Conservation (phyloP, 805 yeast species). For the Yarrowia sp. region DNA sequence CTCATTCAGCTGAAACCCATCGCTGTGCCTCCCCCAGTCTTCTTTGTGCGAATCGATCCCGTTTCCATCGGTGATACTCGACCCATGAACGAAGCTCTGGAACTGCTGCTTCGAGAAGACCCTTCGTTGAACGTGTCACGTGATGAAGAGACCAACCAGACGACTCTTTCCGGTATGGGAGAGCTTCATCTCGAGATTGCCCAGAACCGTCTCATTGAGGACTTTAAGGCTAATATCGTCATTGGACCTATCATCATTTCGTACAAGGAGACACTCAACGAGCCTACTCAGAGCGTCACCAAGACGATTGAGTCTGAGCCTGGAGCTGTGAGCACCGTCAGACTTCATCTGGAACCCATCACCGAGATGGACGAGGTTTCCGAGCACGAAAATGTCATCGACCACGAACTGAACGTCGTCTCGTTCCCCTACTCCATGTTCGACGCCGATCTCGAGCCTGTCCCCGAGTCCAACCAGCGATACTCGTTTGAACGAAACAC, state of each 20-base stretch:
- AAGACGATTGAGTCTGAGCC: slow-evolving; percentile 16
- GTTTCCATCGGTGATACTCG: slow-evolving; percentile 79
- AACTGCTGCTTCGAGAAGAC: slow-evolving; percentile 78
- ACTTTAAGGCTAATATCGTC: slow-evolving; percentile 80
- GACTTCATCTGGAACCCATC: slow-evolving; percentile 46
- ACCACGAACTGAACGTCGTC: slow-evolving; percentile 54
- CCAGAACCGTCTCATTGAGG: slow-evolving; percentile 75
- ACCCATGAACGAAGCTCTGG: slow-evolving; percentile 72
- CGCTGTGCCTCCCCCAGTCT: slow-evolving; percentile 88
- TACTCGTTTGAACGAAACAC: slow-evolving; percentile 26
- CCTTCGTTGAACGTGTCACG: slow-evolving; percentile 77
- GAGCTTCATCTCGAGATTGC: slow-evolving; percentile 93
- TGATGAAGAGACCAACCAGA: slow-evolving; percentile 87
- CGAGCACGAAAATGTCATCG: slow-evolving; percentile 50
- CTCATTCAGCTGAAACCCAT: slow-evolving; percentile 73
- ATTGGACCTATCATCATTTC: slow-evolving; percentile 88
- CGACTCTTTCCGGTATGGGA: slow-evolving; percentile 94
- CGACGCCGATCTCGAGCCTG: slow-evolving; percentile 46
- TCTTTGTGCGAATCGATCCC: slow-evolving; percentile 85
- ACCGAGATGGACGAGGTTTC: slow-evolving; percentile 41
- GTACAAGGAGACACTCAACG: slow-evolving; percentile 72
- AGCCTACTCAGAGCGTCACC: slow-evolving; percentile 31
- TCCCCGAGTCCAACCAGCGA: slow-evolving; percentile 1
- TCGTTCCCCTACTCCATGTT: slow-evolving; percentile 39
- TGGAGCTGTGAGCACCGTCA: slow-evolving; percentile 46